Base-by-base conservation (phyloP, 2,329 filamentous ascomycete genomes). In the Sporothrix brasiliensis region DNA sequence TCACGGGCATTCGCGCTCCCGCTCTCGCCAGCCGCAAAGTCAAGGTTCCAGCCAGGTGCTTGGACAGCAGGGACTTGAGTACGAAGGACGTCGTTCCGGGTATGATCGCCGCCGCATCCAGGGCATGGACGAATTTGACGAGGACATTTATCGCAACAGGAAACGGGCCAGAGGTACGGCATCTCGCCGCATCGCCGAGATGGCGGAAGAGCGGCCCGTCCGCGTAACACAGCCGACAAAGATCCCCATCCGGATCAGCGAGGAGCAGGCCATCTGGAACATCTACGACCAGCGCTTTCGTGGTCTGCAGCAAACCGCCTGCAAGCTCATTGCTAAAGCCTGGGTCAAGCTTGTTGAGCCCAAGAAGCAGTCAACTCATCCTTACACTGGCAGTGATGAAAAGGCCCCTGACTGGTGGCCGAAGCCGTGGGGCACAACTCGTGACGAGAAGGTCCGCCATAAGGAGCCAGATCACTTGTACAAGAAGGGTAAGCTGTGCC, bases 291-390 rank as follows among this genome's bases (percentile, higher is more conserved):
- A 85, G 53, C 81, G 87, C 0, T 88, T 92, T 76, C 87, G 86
- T 73, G 85, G 86, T 71, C 86, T 90, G 74, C 90, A 93, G 75
- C 91, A 93, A 75, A 85, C 87, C 1, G 86, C 88, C 7, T 90
- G 89, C 79, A 93, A 93, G 78, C 81, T 89, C 34, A 88, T 93
- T 68, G 88, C 88, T 47, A 93, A 93, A 77, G 89, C 87, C 13
- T 93, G 91, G 87, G 88, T 93, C 71, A 92, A 92, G 76, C 84
- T 87, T 1, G 87, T 93, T 1, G 90, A 91, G 75, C 91, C 91
- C 0, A 92, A 91, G 79, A 93, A 93, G 78, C 91, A 92, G 78
- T 89, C 89, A 0, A 89, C 87, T 21, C 88, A 91, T 74, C 91
- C 91, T 0, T 93, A 93, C 76, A 91, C 88, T 1, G 83, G 84